Percentiles rank a stretch among this genome's conserved stretches.
Evolutionary conservation across 225 moss, liverwort and hornwort genomes (phyloP).

Genomic region (Bryoerythrophyllum caledonicum): DNA sequence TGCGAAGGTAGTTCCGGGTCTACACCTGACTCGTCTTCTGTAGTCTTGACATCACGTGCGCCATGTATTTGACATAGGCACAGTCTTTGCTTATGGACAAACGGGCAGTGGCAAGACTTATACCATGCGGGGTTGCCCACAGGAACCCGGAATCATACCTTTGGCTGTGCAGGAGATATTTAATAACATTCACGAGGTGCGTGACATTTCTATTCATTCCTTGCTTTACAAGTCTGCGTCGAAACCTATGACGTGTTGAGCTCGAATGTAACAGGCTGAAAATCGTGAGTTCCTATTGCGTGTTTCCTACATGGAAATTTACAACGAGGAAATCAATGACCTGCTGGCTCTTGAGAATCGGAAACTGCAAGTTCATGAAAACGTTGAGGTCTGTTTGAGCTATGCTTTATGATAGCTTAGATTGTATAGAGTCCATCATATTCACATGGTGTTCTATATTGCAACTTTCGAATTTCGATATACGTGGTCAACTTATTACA

Average conservation of each 20-base stretch:
- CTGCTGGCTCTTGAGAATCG: constrained; percentile 84
- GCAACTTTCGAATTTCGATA: too few species aligned
- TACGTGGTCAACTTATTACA: too few species aligned
- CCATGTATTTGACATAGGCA: constrained; percentile 51
- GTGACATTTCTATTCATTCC: constrained; percentile 14
- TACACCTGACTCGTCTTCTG: neutral
- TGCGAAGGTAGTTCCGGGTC: neutral
- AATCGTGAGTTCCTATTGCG: constrained; percentile 87
- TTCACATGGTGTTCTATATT: too few species aligned
- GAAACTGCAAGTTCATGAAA: constrained; percentile 94
- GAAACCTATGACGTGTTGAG: constrained; percentile 20
- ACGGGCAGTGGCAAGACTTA: constrained; percentile 97
- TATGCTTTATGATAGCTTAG: too few species aligned
- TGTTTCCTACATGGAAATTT: constrained; percentile 97
- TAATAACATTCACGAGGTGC: constrained; percentile 67
- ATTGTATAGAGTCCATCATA: too few species aligned
- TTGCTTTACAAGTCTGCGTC: neutral
- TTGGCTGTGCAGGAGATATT: constrained; percentile 90
- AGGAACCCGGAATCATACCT: constrained; percentile 89
- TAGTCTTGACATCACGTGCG: constrained; percentile 3
- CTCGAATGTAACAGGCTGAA: constrained; percentile 43
- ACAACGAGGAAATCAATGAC: constrained; percentile 98
- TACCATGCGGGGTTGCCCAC: constrained; percentile 81
- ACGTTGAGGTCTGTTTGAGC: constrained; percentile 78
- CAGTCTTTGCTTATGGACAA: constrained; percentile 97